These are phyloP conservation scores for Crithidia sp. DNA, from an alignment of 208 protist species.

Conservation along the genomic window DNA sequence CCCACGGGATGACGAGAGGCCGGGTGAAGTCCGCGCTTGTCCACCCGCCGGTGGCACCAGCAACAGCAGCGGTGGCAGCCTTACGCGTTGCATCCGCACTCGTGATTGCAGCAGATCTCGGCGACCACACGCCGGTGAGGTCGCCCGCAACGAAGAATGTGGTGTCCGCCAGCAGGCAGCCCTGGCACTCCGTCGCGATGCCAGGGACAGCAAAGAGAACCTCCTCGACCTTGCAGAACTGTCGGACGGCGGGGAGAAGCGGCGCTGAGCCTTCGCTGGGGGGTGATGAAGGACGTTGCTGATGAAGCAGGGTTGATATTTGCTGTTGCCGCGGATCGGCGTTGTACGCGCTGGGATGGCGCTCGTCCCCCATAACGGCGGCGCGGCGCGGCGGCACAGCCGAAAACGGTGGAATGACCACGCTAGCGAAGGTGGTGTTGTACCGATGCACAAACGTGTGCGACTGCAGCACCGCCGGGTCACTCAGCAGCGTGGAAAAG, in stretches of 20 bases:
- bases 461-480: conserved; percentile 38
- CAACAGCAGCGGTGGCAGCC: not conserved
- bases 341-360: not conserved
- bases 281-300: too few relatives aligned
- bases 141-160: conserved; percentile 88
- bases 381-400: not conserved
- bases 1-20: conserved; percentile 63
- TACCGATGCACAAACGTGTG: conserved; percentile 71
- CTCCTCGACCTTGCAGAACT: conserved; percentile 85
- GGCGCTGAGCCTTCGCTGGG: too few relatives aligned
- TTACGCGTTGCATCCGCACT: too few relatives aligned
- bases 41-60: conserved; percentile 1
- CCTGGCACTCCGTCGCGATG: conserved; percentile 82
- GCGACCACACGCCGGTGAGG: conserved; percentile 67
- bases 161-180: conserved; percentile 87
- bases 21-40: conserved; percentile 37
- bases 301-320: not conserved
- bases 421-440: conserved; percentile 76
- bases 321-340: conserved; percentile 7
- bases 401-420: conserved; percentile 60
- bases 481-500: conserved; percentile 54
- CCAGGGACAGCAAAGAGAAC: conserved; percentile 90
- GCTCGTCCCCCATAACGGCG: too few relatives aligned
- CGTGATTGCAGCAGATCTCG: conserved; percentile 4
- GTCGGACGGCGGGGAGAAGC: conserved; percentile 57